These are phyloP conservation scores for Nymphaea thermarum DNA, from an alignment of 164 flowering plant genomes.

Conservation along the genomic window DNA sequence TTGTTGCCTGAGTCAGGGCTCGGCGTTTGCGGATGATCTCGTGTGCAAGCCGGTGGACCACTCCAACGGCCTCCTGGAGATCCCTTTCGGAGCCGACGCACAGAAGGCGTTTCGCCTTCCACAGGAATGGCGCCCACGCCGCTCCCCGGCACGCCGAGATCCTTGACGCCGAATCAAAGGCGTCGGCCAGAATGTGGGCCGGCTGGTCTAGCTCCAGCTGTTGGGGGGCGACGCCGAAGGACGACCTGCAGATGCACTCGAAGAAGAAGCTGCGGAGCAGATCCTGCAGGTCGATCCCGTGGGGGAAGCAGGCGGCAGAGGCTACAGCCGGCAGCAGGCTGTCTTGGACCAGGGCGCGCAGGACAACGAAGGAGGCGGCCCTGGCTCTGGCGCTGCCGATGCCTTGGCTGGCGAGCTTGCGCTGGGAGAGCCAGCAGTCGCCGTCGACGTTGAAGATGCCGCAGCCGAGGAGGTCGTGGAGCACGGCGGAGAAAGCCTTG, in stretches of 20 bases:
- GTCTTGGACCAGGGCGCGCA: constrained; percentile 6
- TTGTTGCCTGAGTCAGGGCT: constrained; percentile 8
- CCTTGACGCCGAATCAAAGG: constrained; percentile 47
- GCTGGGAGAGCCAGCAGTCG: constrained; percentile 50
- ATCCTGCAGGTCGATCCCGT: constrained; percentile 41
- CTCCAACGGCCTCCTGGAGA: constrained; percentile 29
- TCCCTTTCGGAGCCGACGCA: constrained; percentile 38
- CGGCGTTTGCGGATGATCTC: constrained; percentile 30
- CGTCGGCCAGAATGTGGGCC: constrained; percentile 26
- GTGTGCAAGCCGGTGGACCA: constrained; percentile 25
- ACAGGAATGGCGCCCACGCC: constrained; percentile 23
- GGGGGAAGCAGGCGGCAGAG: neutral
- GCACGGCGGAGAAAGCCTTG: constrained; percentile 32
- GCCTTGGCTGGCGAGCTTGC: constrained; percentile 53
- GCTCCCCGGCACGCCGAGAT: constrained; percentile 41
- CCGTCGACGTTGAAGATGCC: constrained; percentile 89
- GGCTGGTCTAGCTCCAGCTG: constrained; percentile 31
- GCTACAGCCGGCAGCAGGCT: constrained; percentile 29
- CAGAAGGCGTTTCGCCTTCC: constrained; percentile 44
- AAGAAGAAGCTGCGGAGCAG: constrained; percentile 48
- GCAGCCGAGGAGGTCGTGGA: constrained; percentile 63
- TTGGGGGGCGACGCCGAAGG: constrained; percentile 53
- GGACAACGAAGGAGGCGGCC: constrained; percentile 21
- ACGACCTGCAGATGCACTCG: constrained; percentile 45
- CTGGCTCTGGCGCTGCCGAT: constrained; percentile 38